Evolutionary conservation across 352 stramenopile genomes (phyloP), one percentile per base, ranked within the genome.

Genomic region (Phytophthora cactorum): DNA sequence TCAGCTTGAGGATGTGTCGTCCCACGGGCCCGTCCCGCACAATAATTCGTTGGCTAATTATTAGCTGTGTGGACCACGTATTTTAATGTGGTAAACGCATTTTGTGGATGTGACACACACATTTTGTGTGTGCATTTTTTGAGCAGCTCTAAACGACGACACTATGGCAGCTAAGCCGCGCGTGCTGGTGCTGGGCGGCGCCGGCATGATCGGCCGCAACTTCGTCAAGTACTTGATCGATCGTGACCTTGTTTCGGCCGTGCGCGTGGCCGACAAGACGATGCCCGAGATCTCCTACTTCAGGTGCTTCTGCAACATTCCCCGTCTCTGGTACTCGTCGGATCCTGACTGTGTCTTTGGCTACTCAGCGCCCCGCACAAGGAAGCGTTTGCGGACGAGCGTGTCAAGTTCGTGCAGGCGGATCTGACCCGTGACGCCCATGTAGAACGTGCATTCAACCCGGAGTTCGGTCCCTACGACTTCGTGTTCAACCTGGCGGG

Each of bases 281-380:
- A 90, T 94, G 81, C 84, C 86, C 43, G 87, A 91, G 72, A 96
- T 95, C 70, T 89, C 89, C 34, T 96, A 96, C 77, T 94, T 96
- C 56, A 89, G 80, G 84, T 87, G 6, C 28, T 15, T 32, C 10
- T 32, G 27, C 6, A 47, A 7, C 8, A 56, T 27, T 5, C 7
- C 12, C 11, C 45, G 25, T 56, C 15, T 52, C n/a, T 45, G 11
- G 10, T 34, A 38, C 22, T 22, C 22, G n/a, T 17, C 17, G 6
- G 5, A 12, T 32, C 11, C 43, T 60, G 2, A 64, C 32, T 52
- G 17, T 39, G 5, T n/a, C 11, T 47, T 22, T 60, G 5, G 14
- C 44, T 45, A 4, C 27, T 2, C 44, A 90, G 81, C 41, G 59
- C 76, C 14, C 55, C 59, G 44, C 81, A 94, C 77, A 90, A 90